Conservation (phyloP, 179 eudicot genomes). For the Beta corolliflora region DNA sequence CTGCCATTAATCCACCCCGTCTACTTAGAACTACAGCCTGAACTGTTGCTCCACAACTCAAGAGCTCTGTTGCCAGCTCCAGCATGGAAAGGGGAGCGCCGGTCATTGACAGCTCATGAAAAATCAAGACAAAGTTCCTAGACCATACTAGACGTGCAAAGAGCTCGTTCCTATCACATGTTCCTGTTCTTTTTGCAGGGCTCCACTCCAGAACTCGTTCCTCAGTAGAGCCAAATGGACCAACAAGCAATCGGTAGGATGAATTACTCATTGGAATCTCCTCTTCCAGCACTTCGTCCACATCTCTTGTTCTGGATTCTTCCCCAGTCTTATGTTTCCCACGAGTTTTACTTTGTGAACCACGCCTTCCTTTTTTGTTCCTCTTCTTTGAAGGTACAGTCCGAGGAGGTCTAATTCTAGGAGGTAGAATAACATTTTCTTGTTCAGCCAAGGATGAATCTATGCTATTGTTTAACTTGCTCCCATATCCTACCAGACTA, state of each 20-base stretch:
- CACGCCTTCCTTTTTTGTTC: conserved; percentile 54
- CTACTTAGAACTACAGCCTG: conserved; percentile 79
- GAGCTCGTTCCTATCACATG: conserved; percentile 88
- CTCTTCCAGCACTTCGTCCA: conserved; percentile 55
- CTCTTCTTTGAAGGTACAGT: conserved; percentile 38
- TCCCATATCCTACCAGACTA: conserved; percentile 20
- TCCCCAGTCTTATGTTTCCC: conserved; percentile 39
- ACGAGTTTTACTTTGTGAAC: conserved; percentile 41
- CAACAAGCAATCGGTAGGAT: conserved; percentile 74
- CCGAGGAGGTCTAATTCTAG: conserved; percentile 35
- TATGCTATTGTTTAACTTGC: conserved; percentile 28
- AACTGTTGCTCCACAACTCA: conserved; percentile 98
- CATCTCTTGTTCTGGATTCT: conserved; percentile 35
- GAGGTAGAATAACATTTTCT: conserved; percentile 33
- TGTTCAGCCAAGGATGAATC: conserved; percentile 39
- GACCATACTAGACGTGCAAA: conserved; percentile 97
- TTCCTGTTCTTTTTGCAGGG: conserved; percentile 82
- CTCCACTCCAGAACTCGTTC: conserved; percentile 90
- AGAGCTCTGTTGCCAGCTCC: conserved; percentile 88
- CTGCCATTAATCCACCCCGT: conserved; percentile 87
- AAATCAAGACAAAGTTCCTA: conserved; percentile 79
- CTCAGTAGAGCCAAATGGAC: conserved; percentile 87
- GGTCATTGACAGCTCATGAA: conserved; percentile 98
- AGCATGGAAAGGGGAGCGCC: conserved; percentile 99
- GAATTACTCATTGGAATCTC: conserved; percentile 67